These are phyloP conservation scores for Geotrichum europaeum DNA, from an alignment of 1,139 yeast genomes.

Conservation along the genomic window DNA sequence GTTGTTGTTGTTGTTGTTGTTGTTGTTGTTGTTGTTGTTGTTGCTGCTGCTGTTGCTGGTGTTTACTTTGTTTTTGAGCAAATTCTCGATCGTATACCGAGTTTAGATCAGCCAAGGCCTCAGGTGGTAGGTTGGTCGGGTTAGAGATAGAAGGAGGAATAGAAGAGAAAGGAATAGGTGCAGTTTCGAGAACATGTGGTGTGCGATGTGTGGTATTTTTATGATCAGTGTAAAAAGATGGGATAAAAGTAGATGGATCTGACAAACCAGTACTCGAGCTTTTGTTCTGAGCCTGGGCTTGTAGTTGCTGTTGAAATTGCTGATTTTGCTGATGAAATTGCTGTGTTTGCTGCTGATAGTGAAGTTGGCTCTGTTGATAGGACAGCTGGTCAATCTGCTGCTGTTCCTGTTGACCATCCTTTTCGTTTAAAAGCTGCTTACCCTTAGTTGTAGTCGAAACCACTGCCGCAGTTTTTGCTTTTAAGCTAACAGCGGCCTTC, in stretches of 20 bases:
- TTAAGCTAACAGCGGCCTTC: conserved; percentile 35
- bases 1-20: too few relatives aligned
- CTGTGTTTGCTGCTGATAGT: background rate
- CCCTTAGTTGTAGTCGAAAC: conserved; percentile 24
- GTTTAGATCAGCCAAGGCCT: background rate
- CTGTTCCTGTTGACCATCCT: conserved; percentile 28
- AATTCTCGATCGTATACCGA: background rate
- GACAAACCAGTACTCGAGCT: conserved; percentile 1
- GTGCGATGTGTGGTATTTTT: background rate
- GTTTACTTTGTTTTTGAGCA: background rate
- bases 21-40: too few relatives aligned
- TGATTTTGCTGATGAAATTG: background rate
- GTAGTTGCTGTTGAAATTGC: background rate
- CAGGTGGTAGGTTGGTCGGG: background rate
- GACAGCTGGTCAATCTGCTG: conserved; percentile 3
- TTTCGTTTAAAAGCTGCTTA: conserved; percentile 21
- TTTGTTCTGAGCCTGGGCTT: background rate
- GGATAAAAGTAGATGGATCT: conserved; percentile 6
- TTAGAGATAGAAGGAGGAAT: background rate
- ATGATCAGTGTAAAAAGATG: conserved; percentile 1
- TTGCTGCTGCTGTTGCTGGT: background rate
- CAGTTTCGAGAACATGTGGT: background rate
- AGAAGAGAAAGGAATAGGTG: background rate
- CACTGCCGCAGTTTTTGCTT: conserved; percentile 31
- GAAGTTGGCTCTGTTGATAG: conserved; percentile 1